phyloP scores from a whole-genome alignment of 2,329 filamentous ascomycete species.

The Nectriaceae sp. region DNA sequence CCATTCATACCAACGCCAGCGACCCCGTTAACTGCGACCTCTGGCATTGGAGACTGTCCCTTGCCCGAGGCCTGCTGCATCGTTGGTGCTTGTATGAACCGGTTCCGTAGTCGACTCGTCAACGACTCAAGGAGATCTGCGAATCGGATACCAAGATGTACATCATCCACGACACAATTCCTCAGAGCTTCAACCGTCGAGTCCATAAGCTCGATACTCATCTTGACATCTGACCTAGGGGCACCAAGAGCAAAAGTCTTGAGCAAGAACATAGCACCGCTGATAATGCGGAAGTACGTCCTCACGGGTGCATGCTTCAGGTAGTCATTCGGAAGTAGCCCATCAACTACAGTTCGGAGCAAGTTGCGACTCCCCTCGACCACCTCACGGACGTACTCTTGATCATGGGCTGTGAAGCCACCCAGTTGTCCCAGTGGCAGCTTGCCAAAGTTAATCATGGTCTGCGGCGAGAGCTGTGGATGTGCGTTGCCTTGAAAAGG shows the following conservation, averaged over 20 bases:
- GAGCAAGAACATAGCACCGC: slow-evolving; percentile 80
- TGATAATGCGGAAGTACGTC: slow-evolving; percentile 85
- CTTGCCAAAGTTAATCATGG: slow-evolving; percentile 65
- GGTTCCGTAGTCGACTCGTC: slow-evolving; percentile 70
- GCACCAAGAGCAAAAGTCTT: slow-evolving; percentile 84
- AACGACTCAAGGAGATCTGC: slow-evolving; percentile 80
- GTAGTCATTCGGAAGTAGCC: slow-evolving; percentile 71
- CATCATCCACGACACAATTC: slow-evolving; percentile 80
- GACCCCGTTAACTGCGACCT: slow-evolving; percentile 30
- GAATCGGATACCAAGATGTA: slow-evolving; percentile 82
- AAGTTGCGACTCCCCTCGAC: slow-evolving; percentile 77
- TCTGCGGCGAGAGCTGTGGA: slow-evolving; percentile 58
- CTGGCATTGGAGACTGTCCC: slow-evolving; percentile 43
- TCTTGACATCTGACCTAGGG: slow-evolving; percentile 74
- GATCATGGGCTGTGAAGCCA: slow-evolving; percentile 65
- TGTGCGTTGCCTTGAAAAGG: slow-evolving; percentile 32
- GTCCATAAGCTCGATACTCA: slow-evolving; percentile 75
- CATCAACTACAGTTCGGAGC: slow-evolving; percentile 75
- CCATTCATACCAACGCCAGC: slow-evolving; percentile 28
- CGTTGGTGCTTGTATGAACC: slow-evolving; percentile 68
- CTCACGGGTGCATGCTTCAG: slow-evolving; percentile 81
- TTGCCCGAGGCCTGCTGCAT: slow-evolving; percentile 43
- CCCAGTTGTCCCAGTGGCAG: slow-evolving; percentile 65
- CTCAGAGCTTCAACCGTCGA: slow-evolving; percentile 72
- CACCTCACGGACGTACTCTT: slow-evolving; percentile 74